Percentiles rank a stretch among this genome's conserved stretches.
phyloP scores from a whole-genome alignment of 2,329 filamentous ascomycete species.

The Ambrosiella beaveri region DNA sequence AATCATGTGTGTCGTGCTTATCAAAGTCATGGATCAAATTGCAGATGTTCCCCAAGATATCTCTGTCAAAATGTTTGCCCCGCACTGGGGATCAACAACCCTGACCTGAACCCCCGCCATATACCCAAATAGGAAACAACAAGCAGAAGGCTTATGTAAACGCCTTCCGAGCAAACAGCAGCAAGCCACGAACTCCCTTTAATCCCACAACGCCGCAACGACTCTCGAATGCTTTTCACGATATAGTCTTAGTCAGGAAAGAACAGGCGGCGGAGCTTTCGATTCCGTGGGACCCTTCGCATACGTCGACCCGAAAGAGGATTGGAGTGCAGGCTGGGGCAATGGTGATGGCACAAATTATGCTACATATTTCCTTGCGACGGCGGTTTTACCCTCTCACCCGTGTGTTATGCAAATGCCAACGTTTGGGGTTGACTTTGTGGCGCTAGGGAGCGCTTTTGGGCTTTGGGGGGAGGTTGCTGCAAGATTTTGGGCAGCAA shows the following conservation, averaged over 20 bases:
- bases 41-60: neutral
- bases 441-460: neutral
- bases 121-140: neutral
- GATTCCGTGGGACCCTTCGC: neutral
- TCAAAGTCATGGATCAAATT: neutral
- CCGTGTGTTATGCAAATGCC: no score
- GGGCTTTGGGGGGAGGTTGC: neutral
- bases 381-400: no score
- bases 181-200: neutral
- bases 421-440: neutral
- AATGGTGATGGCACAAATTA: neutral
- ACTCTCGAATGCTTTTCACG: neutral
- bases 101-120: neutral
- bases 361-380: neutral
- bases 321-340: neutral
- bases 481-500: neutral
- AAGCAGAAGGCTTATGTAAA: neutral
- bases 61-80: neutral
- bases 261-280: neutral
- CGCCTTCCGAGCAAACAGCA: neutral
- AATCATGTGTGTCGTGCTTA: neutral
- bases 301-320: neutral
- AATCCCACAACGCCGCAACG: neutral
- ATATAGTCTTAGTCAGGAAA: neutral
- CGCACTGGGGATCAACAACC: neutral